Conservation (phyloP, 139 green algal species). For the Edaphochlamys debaryana region DNA sequence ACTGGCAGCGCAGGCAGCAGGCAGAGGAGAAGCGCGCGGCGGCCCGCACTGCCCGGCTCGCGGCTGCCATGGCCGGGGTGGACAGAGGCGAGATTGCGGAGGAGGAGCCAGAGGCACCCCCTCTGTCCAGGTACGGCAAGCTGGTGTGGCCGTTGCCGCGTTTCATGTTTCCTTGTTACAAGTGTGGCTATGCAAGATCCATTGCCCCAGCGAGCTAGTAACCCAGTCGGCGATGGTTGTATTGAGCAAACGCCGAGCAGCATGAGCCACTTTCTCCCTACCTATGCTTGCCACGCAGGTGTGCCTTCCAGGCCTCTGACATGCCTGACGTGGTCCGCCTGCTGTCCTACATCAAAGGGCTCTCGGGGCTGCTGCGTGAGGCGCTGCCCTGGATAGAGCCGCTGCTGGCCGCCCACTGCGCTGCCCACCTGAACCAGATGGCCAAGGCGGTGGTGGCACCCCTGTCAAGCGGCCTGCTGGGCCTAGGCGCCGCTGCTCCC, state of each 20-base stretch:
- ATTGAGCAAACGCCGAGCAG: too few relatives aligned
- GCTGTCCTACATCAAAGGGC: conserved; percentile 32
- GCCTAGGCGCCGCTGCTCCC: too few relatives aligned
- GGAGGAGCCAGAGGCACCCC: neutral
- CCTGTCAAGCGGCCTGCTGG: neutral
- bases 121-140: neutral
- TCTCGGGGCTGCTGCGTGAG: conserved; percentile 5
- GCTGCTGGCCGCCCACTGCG: conserved; percentile 4
- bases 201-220: too few relatives aligned
- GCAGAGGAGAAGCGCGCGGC: neutral
- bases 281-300: neutral
- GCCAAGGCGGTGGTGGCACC: neutral
- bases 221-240: too few relatives aligned
- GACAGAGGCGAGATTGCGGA: neutral
- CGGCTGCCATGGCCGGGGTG: neutral
- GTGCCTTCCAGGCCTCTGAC: neutral
- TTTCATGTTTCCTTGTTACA: too few relatives aligned
- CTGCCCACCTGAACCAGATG: neutral
- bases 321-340: conserved; percentile 2
- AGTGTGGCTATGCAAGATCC: too few relatives aligned
- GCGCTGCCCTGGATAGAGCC: conserved; percentile 28
- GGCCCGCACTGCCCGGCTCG: neutral
- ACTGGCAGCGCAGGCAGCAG: conserved; percentile 10
- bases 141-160: neutral
- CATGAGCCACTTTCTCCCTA: too few relatives aligned